Base-by-base conservation (phyloP, 1,284 basidiomycete species). In the Trichosporon sp. region DNA sequence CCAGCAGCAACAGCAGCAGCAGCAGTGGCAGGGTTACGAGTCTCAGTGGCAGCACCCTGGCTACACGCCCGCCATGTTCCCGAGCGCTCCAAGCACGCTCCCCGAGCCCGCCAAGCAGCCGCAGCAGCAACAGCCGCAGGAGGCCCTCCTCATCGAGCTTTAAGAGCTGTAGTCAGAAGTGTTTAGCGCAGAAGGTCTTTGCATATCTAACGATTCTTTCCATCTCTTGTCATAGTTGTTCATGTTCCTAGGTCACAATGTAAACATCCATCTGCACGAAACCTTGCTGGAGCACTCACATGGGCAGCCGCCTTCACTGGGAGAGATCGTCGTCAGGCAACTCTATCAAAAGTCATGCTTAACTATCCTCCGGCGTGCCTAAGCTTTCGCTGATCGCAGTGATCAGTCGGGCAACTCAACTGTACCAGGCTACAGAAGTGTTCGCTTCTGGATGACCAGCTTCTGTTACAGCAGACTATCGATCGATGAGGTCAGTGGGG, bases 111-210 rank as follows among this genome's bases (percentile, higher is more conserved):
- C 74, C 83, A 4, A 85, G 87, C 21, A 38, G 6, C 38, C 32
- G 31, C 19, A 87, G 88, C 88, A 88, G 74, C 87, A 89, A 73
- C 90, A 92, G 80, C 88, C 90, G 81, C 91, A 92, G 84, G 93
- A 94, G 80, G 91, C 91, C 63, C 82, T 93, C 81, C 86, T 95
- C 85, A 95, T 95, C 83, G 81, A 83, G 77, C 73, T 84, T 40
- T 82, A 71, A 43, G 81, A 83, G 77, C 73, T 84, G 37, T 82
- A 72, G 59, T 37, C 5, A 19, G 2, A 16, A 65, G 11, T 35
- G 21, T 31, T 16, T 37, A 35, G 48, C 10, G 65, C 19, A 16
- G 37, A 14, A 46, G 5, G 37, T 66, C 26, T 26, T 46, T 12
- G 40, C 65, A 65, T 65, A 37, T 40, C 32, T 43, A 16, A 26